Evolutionary conservation across 768 basidiomycete genomes (phyloP), one percentile per base, ranked within the genome.

Genomic region (Psilocybe cubensis): DNA sequence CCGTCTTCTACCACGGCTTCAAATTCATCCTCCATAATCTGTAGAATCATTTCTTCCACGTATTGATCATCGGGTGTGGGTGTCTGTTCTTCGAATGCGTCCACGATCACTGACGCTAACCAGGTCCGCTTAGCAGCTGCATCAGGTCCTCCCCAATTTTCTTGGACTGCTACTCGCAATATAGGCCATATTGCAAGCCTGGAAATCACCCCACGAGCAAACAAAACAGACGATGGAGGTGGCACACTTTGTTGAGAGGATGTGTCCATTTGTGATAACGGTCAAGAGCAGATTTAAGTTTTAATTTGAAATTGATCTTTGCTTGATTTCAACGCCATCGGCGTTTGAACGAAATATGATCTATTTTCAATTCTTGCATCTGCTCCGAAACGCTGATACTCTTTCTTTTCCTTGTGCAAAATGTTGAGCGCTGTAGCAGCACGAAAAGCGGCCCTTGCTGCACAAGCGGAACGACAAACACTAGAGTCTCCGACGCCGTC

Each of bases 1-100:
- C 84, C 92, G 65, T 98, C 96, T 62, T 97, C 94, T 21, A 98
- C 74, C 10, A 80, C 74, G 12, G 85, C 82, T 20, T 94, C 93
- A 65, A 93, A 98, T 67, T 97, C 96, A 64, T 97, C 93, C 7
- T 79, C 77, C 81, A 97, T 86, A 45, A 92, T 83, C 66, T 96
- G 93, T 11, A 91, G 77, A 12, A 98, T 77, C 61, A 89, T 76
- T 51, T 92, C 86, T 65, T 92, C 93, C 59, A 98, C 75, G 63
- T 96, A 93, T 63, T 85, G 78, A 23, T 81, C 82, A 64, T 96
- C 94, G 4, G 73, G 78, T 1, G 72, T 62, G 28, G 74, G 70
- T 59, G 75, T 57, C 58, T 81, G 79, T 45, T 80, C 71, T 64
- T 91, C 88, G 68, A 94, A 92, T 6, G 87, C 82, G 70, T 95